Evolutionary conservation across 352 stramenopile species (phyloP).

Genomic region (Thalassiosira ordinaria): DNA sequence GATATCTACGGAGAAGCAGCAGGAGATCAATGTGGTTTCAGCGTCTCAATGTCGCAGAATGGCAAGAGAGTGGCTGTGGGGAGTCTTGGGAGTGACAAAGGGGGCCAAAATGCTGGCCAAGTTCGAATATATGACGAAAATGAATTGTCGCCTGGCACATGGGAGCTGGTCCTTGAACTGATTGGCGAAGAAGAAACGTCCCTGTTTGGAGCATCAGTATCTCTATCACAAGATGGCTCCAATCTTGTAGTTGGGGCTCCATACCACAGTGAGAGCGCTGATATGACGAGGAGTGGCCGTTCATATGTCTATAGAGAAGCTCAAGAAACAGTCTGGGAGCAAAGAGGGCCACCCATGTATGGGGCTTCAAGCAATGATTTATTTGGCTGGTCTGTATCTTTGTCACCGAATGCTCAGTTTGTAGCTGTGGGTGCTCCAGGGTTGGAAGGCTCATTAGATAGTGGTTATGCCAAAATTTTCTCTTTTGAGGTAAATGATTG

Average conservation of each 20-base stretch:
- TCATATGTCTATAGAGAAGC: constrained; percentile 56
- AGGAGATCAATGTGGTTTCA: constrained; percentile 65
- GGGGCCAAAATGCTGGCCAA: constrained; percentile 56
- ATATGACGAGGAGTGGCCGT: constrained; percentile 42
- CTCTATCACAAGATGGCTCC: constrained; percentile 58
- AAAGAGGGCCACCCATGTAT: constrained; percentile 38
- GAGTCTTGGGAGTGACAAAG: constrained; percentile 52
- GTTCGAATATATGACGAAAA: constrained; percentile 62
- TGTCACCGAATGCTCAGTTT: constrained; percentile 36
- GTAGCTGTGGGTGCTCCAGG: constrained; percentile 44
- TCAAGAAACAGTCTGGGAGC: constrained; percentile 41
- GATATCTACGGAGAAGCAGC: constrained; percentile 54
- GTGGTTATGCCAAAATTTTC: constrained; percentile 58
- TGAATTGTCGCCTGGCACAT: constrained; percentile 26
- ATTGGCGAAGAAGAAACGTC: constrained; percentile 41
- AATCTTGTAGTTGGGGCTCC: constrained; percentile 57
- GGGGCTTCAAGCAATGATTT: constrained; percentile 41
- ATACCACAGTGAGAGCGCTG: constrained; percentile 46
- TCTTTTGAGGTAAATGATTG: constrained; percentile 38
- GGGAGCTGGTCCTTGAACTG: constrained; percentile 47
- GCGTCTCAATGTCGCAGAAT: constrained; percentile 61
- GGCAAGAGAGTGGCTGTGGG: constrained; percentile 55
- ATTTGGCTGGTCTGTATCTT: constrained; percentile 62
- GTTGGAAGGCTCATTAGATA: constrained; percentile 38
- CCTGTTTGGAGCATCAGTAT: constrained; percentile 65